Evolutionary conservation across 352 stramenopile genomes (phyloP), one percentile per base, ranked within the genome.

Genomic region (Globisporangium spiculum): DNA sequence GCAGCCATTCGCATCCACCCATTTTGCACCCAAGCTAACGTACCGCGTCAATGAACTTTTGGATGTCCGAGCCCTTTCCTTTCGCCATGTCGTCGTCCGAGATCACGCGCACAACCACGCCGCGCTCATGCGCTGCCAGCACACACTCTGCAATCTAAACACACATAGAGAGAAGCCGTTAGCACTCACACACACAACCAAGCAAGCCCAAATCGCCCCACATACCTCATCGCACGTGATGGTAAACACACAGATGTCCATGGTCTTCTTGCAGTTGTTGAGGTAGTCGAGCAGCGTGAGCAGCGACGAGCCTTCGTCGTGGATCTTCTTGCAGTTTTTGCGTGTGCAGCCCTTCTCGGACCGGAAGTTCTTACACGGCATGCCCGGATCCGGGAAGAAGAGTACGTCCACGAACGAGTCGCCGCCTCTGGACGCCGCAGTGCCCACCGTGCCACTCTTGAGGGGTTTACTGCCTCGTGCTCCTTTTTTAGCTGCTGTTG

Each of bases 161-260:
- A 4, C 32, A 44, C 34, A 56, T 24, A 26, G 38, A 72, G 38
- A 72, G 4, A 32, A 32, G 30, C 8, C 30, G 30, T 32, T 32
- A 7, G 30, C 30, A 32, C 30, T 32, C 30, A 8, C 30, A 32
- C 30, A 32, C 30, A 41, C 52, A 30, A 10, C 22, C 4, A 16
- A 7, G 14, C 32, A 56, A 14, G 9, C 32, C 20, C 34, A 14
- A 41, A 41, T 41, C 10, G 34, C 30, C 1, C 32, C 44, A 50
- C 27, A 44, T 60, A 89, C 83, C 69, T 91, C 83, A 38, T 91
- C 80, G 44, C 81, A 90, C 0, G 83, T 91, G 72, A 91, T 90
- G 18, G 81, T 91, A 63, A 91, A 91, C 38, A 91, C 83, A 60
- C 79, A 88, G 50, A 91, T 83, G 54, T 91, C 83, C 75, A 90